These are phyloP conservation scores for Waitea zeae DNA, from an alignment of 1,284 basidiomycete genomes.

Conservation along the genomic window DNA sequence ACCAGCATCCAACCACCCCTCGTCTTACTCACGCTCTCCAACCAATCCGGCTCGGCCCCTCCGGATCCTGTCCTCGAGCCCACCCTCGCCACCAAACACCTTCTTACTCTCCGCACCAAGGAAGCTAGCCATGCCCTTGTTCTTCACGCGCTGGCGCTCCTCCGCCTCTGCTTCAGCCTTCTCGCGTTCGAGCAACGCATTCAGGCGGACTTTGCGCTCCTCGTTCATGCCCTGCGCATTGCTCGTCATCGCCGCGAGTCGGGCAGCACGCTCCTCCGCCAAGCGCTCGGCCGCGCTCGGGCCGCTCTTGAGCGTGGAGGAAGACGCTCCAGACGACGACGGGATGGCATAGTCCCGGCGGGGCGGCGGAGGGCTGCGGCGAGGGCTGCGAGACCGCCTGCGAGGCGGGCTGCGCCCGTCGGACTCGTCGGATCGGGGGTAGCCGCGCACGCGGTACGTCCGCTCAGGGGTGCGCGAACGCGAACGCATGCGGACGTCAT, in stretches of 20 bases:
- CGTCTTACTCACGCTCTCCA: constrained; percentile 28
- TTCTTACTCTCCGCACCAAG: constrained; percentile 59
- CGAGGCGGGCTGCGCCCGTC: constrained; percentile 8
- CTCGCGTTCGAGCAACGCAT: constrained; percentile 46
- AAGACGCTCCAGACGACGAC: no score
- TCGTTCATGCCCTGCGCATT: constrained; percentile 47
- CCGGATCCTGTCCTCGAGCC: constrained; percentile 58
- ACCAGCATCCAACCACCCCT: no score
- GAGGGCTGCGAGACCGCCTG: constrained; percentile 27
- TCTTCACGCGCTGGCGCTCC: constrained; percentile 39
- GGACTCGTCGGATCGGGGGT: constrained; percentile 8
- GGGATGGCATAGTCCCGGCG: constrained; percentile 11
- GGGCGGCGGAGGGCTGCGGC: constrained; percentile 20
- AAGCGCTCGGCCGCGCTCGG: no score
- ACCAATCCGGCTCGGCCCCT: constrained; percentile 50
- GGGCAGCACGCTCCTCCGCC: constrained; percentile 56
- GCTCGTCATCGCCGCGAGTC: constrained; percentile 73
- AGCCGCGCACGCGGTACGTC: constrained; percentile 10
- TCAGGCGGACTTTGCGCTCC: constrained; percentile 54
- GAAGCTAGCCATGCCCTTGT: constrained; percentile 57
- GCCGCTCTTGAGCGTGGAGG: no score
- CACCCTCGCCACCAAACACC: constrained; percentile 58
- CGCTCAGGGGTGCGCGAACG: constrained; percentile 11
- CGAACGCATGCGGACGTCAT: constrained; percentile 14
- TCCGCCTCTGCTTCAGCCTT: constrained; percentile 54